phyloP scores from a whole-genome alignment of 306 rosid genomes.

The Heteromeles arbutifolia region DNA sequence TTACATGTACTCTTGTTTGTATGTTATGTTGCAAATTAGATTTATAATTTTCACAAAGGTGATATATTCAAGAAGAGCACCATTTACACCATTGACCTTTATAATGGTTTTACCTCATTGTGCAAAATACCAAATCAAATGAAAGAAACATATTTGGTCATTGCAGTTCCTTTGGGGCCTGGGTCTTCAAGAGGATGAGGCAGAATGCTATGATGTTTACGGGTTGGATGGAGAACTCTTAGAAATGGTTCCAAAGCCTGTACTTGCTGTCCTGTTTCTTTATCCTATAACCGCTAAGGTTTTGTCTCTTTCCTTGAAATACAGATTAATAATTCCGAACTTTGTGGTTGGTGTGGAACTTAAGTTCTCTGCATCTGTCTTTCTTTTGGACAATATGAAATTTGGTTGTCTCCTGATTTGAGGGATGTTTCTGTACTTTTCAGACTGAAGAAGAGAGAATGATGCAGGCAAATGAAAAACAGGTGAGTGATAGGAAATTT shows the following conservation, averaged over 20 bases:
- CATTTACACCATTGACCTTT: not conserved
- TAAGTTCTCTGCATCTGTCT: not conserved
- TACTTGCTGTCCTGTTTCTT: slow-evolving; percentile 87
- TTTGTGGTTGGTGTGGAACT: not conserved
- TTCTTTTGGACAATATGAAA: not conserved
- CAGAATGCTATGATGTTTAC: slow-evolving; percentile 81
- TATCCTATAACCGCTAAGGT: slow-evolving; percentile 80
- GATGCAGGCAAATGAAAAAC: slow-evolving; percentile 47
- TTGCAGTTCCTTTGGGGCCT: slow-evolving; percentile 84
- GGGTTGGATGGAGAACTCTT: slow-evolving; percentile 83
- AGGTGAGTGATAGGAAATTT: slow-evolving; percentile 32
- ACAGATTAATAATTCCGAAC: not conserved
- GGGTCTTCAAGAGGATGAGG: slow-evolving; percentile 62
- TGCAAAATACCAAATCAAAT: not conserved
- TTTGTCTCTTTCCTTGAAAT: slow-evolving; percentile 1
- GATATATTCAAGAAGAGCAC: not conserved
- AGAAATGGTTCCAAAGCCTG: slow-evolving; percentile 96
- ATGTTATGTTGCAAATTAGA: not conserved
- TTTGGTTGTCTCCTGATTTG: slow-evolving; percentile 13
- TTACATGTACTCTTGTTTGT: not conserved
- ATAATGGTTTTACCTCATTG: not conserved
- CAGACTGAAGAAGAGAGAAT: slow-evolving; percentile 88
- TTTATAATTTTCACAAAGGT: not conserved
- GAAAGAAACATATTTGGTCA: not conserved
- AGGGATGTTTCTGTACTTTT: slow-evolving; percentile 14